Conservation (phyloP, 257 asterid genomes). For the Dorcoceras hygrometricum region DNA sequence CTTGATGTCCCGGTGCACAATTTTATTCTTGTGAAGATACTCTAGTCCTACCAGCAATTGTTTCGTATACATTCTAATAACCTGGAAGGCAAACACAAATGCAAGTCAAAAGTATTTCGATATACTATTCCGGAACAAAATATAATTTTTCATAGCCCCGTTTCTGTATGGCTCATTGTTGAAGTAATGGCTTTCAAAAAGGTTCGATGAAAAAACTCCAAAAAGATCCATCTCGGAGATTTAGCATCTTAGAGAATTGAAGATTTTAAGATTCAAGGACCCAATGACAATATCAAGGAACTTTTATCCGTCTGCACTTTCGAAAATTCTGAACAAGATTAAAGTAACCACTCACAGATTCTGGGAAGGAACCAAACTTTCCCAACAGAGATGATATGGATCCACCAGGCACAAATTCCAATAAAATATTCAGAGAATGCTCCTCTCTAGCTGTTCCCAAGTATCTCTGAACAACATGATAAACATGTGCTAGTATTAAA, state of each 20-base stretch:
- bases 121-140: slow-evolving; percentile 12
- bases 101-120: slow-evolving; percentile 18
- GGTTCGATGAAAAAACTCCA: slow-evolving; percentile 10
- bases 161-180: slow-evolving; percentile 12
- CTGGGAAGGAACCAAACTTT: slow-evolving; percentile 95
- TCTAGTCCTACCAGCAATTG: slow-evolving; percentile 87
- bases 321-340: slow-evolving; percentile 1
- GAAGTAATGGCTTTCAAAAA: slow-evolving; percentile 13
- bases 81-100: slow-evolving; percentile 48
- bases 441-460: slow-evolving; percentile 95
- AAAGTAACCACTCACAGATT: slow-evolving; percentile 64
- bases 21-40: slow-evolving; percentile 88
- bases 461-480: slow-evolving; percentile 65
- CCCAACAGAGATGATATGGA: slow-evolving; percentile 96
- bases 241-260: not conserved
- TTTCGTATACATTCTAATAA: slow-evolving; percentile 92
- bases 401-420: slow-evolving; percentile 99
- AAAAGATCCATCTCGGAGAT: slow-evolving; percentile 1
- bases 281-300: slow-evolving; percentile 8
- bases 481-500: slow-evolving; percentile 22
- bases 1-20: slow-evolving; percentile 99
- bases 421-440: slow-evolving; percentile 77
- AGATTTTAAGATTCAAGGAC: slow-evolving; percentile 15
- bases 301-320: not conserved
- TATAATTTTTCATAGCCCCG: slow-evolving; percentile 12